Percentiles rank a stretch among this genome's conserved stretches.
phyloP scores from a whole-genome alignment of 2,329 filamentous ascomycete species.

The Beauveria asiatica region DNA sequence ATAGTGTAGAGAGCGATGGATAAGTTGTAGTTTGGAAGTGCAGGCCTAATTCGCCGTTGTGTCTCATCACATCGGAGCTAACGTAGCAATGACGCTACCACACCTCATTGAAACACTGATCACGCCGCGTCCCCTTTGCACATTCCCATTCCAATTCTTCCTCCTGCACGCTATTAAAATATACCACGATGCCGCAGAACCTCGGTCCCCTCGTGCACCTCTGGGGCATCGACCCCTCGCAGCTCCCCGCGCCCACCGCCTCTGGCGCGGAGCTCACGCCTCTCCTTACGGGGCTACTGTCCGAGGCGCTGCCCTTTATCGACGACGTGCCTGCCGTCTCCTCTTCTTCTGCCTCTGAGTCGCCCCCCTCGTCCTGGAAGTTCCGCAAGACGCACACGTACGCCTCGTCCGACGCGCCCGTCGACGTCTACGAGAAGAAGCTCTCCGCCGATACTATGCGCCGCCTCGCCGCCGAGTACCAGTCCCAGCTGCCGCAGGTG shows the following conservation, averaged over 20 bases:
- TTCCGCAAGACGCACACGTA: constrained; percentile 40
- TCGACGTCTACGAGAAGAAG: constrained; percentile 45
- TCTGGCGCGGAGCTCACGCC: constrained; percentile 35
- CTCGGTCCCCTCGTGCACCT: constrained; percentile 44
- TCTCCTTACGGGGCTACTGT: constrained; percentile 44
- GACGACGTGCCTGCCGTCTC: constrained; percentile 38
- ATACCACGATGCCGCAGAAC: neutral
- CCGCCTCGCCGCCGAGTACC: constrained; percentile 25
- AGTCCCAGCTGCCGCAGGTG: constrained; percentile 18
- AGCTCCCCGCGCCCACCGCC: constrained; percentile 36
- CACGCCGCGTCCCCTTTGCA: neutral
- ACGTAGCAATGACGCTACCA: neutral
- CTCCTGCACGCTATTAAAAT: neutral
- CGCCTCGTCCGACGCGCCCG: constrained; percentile 37
- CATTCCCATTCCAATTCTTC: neutral
- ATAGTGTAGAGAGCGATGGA: neutral
- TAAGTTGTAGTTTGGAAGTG: no score
- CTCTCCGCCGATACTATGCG: constrained; percentile 37
- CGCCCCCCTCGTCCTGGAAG: constrained; percentile 34
- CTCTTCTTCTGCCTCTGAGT: constrained; percentile 11
- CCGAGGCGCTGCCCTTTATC: constrained; percentile 53
- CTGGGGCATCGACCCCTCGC: constrained; percentile 39
- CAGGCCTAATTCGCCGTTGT: neutral
- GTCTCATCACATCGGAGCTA: neutral
- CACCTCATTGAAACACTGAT: neutral